phyloP scores from a whole-genome alignment of 352 stramenopile genomes.

The Pythium monospermum region DNA sequence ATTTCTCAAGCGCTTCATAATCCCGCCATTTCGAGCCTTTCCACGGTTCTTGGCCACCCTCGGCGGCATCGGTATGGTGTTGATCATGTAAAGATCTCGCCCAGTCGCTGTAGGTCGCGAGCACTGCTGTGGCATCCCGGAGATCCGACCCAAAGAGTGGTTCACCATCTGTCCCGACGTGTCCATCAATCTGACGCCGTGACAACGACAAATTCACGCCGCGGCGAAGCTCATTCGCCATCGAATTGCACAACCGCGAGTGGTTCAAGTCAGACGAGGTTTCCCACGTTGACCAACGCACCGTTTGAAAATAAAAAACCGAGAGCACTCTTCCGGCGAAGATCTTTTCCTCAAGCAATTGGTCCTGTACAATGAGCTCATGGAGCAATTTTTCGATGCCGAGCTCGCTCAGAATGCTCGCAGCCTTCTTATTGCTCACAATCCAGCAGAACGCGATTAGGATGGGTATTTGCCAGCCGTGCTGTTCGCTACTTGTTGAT shows the following conservation, averaged over 20 bases:
- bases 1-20: neutral
- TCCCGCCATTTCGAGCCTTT: neutral
- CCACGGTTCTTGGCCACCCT: too few relatives aligned
- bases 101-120: neutral
- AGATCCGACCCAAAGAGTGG: slow-evolving; percentile 1
- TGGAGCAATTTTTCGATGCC: neutral
- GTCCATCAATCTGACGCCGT: neutral
- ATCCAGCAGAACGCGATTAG: neutral
- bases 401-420: neutral
- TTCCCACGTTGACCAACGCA: neutral
- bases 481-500: neutral
- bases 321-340: neutral
- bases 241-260: neutral
- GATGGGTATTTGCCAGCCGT: neutral
- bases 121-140: neutral
- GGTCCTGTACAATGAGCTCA: neutral
- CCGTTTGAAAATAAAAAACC: slow-evolving; percentile 2
- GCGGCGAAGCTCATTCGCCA: neutral
- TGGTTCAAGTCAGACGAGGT: neutral
- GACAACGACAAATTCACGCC: neutral
- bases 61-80: too few relatives aligned
- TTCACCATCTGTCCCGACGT: neutral
- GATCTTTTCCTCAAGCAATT: neutral
- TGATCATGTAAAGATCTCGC: too few relatives aligned
- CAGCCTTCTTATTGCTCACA: neutral